A percentile compares a stretch with the other conserved stretches of the same genome.
Evolutionary conservation across 2,329 filamentous ascomycete genomes (phyloP).

Genomic region (Pseudocercospora ulei): DNA sequence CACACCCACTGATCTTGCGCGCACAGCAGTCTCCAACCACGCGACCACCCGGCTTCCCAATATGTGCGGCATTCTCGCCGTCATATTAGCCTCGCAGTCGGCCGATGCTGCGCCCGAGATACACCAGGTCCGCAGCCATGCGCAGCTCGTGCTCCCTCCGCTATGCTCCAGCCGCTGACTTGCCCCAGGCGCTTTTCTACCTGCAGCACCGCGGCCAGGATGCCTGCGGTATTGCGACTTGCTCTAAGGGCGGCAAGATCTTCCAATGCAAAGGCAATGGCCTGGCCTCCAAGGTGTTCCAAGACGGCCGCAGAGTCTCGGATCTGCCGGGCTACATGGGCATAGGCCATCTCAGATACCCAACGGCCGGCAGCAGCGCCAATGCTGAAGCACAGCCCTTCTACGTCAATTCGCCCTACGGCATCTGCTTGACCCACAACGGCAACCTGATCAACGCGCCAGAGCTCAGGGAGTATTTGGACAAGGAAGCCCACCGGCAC

Average conservation of each 20-base stretch:
- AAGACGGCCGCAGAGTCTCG: conserved; percentile 62
- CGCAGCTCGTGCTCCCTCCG: not conserved
- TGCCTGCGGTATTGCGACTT: conserved; percentile 74
- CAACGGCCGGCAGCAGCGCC: conserved; percentile 72
- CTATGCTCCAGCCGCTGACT: conserved; percentile 1
- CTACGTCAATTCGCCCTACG: conserved; percentile 78
- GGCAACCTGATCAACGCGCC: conserved; percentile 77
- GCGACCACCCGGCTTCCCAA: conserved; percentile 22
- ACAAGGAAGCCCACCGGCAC: conserved; percentile 69
- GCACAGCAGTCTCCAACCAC: not conserved
- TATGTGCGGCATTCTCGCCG: conserved; percentile 46
- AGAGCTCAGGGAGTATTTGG: conserved; percentile 60
- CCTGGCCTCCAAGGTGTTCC: conserved; percentile 75
- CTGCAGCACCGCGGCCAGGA: conserved; percentile 64
- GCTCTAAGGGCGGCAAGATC: conserved; percentile 64
- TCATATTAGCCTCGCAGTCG: conserved; percentile 40
- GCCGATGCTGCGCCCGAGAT: conserved; percentile 35
- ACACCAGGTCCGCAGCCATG: conserved; percentile 27
- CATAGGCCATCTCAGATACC: conserved; percentile 76
- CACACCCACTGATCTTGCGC: too few species aligned
- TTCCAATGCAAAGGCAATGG: conserved; percentile 87
- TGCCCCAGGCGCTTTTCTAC: conserved; percentile 31
- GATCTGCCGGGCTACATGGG: conserved; percentile 80
- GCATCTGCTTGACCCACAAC: conserved; percentile 72
- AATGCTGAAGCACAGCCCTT: conserved; percentile 87